Evolutionary conservation across 2,329 filamentous ascomycete species (phyloP).

Genomic region (Helminthosporium solani): DNA sequence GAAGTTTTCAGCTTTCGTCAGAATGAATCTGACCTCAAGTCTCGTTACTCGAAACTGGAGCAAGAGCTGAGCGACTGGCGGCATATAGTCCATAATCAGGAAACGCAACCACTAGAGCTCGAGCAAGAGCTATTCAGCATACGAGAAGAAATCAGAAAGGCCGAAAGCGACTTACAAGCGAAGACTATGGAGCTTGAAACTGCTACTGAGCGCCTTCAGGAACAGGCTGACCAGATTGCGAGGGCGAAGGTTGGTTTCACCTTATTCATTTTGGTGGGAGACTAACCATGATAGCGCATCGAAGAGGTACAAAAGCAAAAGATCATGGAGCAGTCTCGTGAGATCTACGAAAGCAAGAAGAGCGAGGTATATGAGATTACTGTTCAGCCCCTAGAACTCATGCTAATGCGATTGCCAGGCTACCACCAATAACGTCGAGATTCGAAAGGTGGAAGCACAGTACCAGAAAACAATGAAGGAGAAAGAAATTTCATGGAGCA

Average conservation of each 20-base stretch:
- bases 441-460: constrained; percentile 9
- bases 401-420: constrained; percentile 2
- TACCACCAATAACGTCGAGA: not conserved
- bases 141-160: constrained; percentile 12
- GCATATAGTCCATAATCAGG: not conserved
- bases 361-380: constrained; percentile 2
- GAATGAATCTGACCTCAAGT: constrained; percentile 15
- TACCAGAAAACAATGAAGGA: constrained; percentile 10
- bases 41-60: constrained; percentile 14
- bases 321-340: constrained; percentile 1
- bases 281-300: constrained; percentile 1
- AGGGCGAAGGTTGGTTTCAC: constrained; percentile 4
- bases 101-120: constrained; percentile 1
- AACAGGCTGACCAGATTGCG: constrained; percentile 4
- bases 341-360: constrained; percentile 2
- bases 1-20: constrained; percentile 8
- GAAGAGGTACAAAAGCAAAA: constrained; percentile 2
- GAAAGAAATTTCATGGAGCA: constrained; percentile 13
- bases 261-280: not conserved
- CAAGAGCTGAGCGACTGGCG: constrained; percentile 15
- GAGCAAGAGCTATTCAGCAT: constrained; percentile 14
- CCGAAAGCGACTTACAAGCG: constrained; percentile 11
- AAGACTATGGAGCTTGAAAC: constrained; percentile 7
- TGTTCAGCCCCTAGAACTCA: not conserved
- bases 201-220: constrained; percentile 6